Evolutionary conservation across 2,329 filamentous ascomycete genomes (phyloP).

Genomic region (Hypoxylon sp.): DNA sequence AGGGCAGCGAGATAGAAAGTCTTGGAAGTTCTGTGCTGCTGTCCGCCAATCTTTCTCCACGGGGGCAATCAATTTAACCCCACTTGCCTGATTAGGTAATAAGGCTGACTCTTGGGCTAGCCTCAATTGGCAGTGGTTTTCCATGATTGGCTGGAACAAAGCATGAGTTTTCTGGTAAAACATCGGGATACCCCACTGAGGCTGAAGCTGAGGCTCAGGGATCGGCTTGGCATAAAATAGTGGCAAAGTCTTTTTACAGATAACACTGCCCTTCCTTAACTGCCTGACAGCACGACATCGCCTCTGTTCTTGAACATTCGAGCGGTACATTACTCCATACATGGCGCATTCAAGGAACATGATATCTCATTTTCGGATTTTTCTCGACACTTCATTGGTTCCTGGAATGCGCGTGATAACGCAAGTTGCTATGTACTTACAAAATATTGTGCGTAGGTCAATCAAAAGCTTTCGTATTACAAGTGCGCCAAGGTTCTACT

Average conservation of each 20-base stretch:
- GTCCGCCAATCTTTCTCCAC: conserved; percentile 20
- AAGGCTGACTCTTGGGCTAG: conserved; percentile 35
- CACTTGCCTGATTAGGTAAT: conserved; percentile 37
- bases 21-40: conserved; percentile 17
- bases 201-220: conserved; percentile 36
- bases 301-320: conserved; percentile 5
- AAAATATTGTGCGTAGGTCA: no score
- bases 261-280: background rate
- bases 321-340: background rate
- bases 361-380: background rate
- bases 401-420: no score
- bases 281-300: background rate
- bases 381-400: background rate
- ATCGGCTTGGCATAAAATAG: conserved; percentile 21
- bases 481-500: background rate
- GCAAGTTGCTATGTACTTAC: no score
- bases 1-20: conserved; percentile 15
- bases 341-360: background rate
- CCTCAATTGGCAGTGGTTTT: conserved; percentile 19
- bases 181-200: conserved; percentile 28
- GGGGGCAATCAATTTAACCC: conserved; percentile 23
- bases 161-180: conserved; percentile 18
- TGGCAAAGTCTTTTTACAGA: background rate
- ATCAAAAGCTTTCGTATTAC: background rate
- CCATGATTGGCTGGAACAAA: conserved; percentile 15